Evolutionary conservation across 306 rosid genomes (phyloP).

Genomic region (Lathyrus tuberosus): DNA sequence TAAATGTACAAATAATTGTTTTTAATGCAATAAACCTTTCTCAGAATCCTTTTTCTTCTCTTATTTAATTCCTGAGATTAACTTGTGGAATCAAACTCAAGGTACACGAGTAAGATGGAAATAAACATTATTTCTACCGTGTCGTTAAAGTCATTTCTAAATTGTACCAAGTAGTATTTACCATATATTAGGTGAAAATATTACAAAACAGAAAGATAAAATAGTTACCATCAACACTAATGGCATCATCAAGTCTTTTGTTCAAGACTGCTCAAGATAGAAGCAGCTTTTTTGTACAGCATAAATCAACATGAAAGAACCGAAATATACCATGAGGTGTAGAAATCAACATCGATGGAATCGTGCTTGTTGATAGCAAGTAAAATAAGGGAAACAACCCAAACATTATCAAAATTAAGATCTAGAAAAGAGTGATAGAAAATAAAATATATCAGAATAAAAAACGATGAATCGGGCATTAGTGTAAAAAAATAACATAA

Average conservation of each 20-base stretch:
- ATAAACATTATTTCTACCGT: conserved; percentile 6
- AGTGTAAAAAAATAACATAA: no score
- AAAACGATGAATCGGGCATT: no score
- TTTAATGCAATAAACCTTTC: conserved; percentile 42
- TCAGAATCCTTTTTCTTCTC: conserved; percentile 56
- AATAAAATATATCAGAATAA: no score
- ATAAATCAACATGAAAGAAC: no score
- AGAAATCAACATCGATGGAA: no score
- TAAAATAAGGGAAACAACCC: no score
- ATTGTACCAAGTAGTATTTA: conserved; percentile 6
- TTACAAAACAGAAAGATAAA: conserved; percentile 21
- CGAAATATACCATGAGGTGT: no score
- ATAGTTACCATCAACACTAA: conserved; percentile 56
- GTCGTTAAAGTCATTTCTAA: neutral
- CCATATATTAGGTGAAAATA: neutral
- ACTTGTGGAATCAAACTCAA: conserved; percentile 33
- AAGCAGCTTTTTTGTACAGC: no score
- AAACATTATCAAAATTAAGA: no score
- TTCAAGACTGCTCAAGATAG: no score
- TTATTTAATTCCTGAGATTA: conserved; percentile 57
- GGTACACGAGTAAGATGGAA: neutral
- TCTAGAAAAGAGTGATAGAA: no score
- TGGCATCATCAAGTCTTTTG: conserved; percentile 74
- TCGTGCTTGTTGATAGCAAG: no score
- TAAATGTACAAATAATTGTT: conserved; percentile 7